These are phyloP conservation scores for Suillus clintonianus DNA, from an alignment of 768 basidiomycete species.

Conservation along the genomic window DNA sequence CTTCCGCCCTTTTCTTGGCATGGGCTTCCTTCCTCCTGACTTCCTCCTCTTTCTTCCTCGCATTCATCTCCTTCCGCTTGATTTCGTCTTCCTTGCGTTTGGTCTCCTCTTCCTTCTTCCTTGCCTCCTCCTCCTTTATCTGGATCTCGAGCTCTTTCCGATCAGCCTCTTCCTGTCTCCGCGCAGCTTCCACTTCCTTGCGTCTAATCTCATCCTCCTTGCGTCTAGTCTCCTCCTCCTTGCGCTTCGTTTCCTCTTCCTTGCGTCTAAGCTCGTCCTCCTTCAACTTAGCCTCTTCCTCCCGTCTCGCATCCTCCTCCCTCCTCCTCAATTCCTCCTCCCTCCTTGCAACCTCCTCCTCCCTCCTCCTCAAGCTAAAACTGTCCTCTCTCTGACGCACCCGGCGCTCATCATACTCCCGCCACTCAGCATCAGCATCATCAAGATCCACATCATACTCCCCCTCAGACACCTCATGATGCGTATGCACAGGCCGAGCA, in stretches of 20 bases:
- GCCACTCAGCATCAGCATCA: conserved; percentile 23
- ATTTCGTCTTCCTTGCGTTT: conserved; percentile 24
- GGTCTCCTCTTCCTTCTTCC: conserved; percentile 23
- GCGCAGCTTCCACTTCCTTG: conserved; percentile 28
- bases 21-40: conserved; percentile 20
- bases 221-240: conserved; percentile 25
- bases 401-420: conserved; percentile 32
- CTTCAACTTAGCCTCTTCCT: conserved; percentile 23
- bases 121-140: conserved; percentile 20
- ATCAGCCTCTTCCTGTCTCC: conserved; percentile 23
- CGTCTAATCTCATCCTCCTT: conserved; percentile 27
- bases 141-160: conserved; percentile 24
- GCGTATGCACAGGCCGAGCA: conserved; percentile 23
- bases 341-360: conserved; percentile 34
- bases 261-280: conserved; percentile 18
- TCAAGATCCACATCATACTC: conserved; percentile 34
- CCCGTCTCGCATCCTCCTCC: conserved; percentile 37
- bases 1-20: conserved; percentile 18
- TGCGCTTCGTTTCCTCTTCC: conserved; percentile 27
- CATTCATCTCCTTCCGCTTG: conserved; percentile 29
- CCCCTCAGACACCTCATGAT: conserved; percentile 32
- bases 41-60: conserved; percentile 27
- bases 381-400: conserved; percentile 35
- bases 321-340: conserved; percentile 36
- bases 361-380: conserved; percentile 24